Conservation (phyloP, 306 rosid species). For the Castanopsis chinensis region DNA sequence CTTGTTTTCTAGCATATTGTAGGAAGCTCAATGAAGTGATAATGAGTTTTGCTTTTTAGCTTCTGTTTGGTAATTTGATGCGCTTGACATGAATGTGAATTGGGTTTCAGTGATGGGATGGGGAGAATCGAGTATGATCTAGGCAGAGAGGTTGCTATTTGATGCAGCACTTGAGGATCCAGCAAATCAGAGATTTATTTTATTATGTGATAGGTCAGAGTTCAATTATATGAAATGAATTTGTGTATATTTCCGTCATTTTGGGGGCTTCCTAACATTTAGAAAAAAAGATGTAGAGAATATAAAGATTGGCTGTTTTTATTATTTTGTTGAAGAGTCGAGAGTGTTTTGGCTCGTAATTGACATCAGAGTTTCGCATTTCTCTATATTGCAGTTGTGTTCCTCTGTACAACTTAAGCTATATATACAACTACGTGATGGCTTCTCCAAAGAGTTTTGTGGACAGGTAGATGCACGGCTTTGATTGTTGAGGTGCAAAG, state of each 20-base stretch:
- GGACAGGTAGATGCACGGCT: slow-evolving; percentile 88
- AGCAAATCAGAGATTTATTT: slow-evolving; percentile 91
- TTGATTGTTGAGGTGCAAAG: slow-evolving; percentile 53
- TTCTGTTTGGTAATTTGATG: background rate
- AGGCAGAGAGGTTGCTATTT: slow-evolving; percentile 46
- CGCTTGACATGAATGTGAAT: slow-evolving; percentile 6
- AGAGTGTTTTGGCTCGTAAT: background rate
- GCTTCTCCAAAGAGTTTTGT: slow-evolving; percentile 82
- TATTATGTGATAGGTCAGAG: slow-evolving; percentile 86
- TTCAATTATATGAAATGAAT: background rate
- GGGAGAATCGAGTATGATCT: slow-evolving; percentile 66
- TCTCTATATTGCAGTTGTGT: slow-evolving; percentile 75
- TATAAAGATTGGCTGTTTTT: background rate
- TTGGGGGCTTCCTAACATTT: background rate
- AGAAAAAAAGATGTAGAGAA: background rate
- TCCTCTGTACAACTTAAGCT: slow-evolving; percentile 91
- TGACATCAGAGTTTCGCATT: slow-evolving; percentile 24
- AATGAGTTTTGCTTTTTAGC: background rate
- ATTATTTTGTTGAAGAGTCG: background rate
- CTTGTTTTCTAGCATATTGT: background rate
- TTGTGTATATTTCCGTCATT: background rate
- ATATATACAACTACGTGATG: slow-evolving; percentile 75
- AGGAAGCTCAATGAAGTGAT: background rate
- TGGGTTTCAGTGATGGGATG: slow-evolving; percentile 29
- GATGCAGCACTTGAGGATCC: slow-evolving; percentile 79